phyloP scores from a whole-genome alignment of 78 protist genomes.

The Trichosphaerium sp. region DNA sequence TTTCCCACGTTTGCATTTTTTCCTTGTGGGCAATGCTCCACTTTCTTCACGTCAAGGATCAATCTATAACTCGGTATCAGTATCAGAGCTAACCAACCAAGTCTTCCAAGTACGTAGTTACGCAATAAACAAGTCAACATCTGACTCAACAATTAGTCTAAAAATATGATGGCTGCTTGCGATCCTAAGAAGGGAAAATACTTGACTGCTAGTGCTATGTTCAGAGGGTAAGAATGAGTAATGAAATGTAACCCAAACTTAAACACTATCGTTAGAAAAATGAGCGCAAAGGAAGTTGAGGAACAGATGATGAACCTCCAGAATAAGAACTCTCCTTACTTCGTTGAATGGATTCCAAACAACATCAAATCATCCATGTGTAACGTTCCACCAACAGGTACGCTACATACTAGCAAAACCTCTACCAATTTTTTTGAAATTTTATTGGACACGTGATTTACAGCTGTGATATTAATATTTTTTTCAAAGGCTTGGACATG shows the following conservation, averaged over 20 bases:
- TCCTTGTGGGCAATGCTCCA: conserved; percentile 88
- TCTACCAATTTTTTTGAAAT: too few species aligned
- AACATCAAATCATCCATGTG: conserved; percentile 88
- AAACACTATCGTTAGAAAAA: conserved; percentile 82
- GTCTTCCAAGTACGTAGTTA: too few species aligned
- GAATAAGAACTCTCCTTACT: conserved; percentile 74
- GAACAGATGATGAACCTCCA: conserved; percentile 84
- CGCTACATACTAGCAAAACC: too few species aligned
- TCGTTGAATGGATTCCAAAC: conserved; percentile 96
- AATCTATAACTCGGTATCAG: conserved; percentile 73
- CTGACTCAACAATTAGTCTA: too few species aligned
- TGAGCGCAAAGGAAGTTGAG: conserved; percentile 88
- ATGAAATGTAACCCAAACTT: too few species aligned
- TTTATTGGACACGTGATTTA: too few species aligned
- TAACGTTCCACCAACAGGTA: conserved; percentile 87
- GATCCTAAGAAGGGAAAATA: conserved; percentile 89
- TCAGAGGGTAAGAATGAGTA: too few species aligned
- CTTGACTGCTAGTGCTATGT: conserved; percentile 69
- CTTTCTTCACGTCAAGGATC: conserved; percentile 64
- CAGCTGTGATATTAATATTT: too few species aligned
- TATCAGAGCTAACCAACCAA: conserved; percentile 93
- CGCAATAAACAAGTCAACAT: too few species aligned
- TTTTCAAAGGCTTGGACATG: conserved; percentile 86
- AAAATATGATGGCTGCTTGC: conserved; percentile 93
- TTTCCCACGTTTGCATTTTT: conserved; percentile 95